phyloP scores from a whole-genome alignment of 106 monocot genomes.

The Gastrodia elata region DNA sequence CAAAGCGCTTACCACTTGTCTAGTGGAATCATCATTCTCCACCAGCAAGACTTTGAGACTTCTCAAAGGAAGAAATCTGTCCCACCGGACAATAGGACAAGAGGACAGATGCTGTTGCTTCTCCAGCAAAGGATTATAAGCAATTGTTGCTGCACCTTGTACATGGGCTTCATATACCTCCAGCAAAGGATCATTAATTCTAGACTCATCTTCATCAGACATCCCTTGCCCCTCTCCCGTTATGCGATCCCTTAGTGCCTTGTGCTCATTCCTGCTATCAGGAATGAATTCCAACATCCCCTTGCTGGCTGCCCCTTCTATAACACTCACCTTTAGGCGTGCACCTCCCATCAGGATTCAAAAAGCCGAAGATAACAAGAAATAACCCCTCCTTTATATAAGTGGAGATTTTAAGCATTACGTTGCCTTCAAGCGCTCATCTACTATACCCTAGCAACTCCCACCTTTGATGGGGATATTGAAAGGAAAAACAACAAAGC shows the following conservation, averaged over 20 bases:
- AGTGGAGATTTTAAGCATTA: constrained; percentile 11
- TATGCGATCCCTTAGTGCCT: constrained; percentile 18
- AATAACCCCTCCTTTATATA: constrained; percentile 3
- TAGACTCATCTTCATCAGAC: constrained; percentile 44
- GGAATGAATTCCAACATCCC: constrained; percentile 15
- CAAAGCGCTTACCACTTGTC: constrained; percentile 82
- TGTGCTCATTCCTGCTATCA: constrained; percentile 16
- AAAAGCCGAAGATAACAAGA: constrained; percentile 17
- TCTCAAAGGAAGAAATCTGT: constrained; percentile 80
- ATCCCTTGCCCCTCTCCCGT: constrained; percentile 21
- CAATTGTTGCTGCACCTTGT: background rate
- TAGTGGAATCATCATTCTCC: constrained; percentile 91
- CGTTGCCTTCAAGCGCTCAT: constrained; percentile 6
- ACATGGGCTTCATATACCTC: constrained; percentile 10
- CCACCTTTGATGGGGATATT: background rate
- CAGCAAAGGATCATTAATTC: constrained; percentile 17
- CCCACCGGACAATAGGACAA: constrained; percentile 51
- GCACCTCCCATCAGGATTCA: constrained; percentile 61
- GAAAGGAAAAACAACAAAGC: background rate
- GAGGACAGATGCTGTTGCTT: constrained; percentile 24
- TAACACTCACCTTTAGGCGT: constrained; percentile 14
- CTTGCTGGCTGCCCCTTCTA: constrained; percentile 12
- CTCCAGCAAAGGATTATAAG: constrained; percentile 10
- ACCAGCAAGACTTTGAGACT: constrained; percentile 78
- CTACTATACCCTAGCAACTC: background rate